Conservation (phyloP, 108 stramenopile genomes). For the Nitzschia sp. region DNA sequence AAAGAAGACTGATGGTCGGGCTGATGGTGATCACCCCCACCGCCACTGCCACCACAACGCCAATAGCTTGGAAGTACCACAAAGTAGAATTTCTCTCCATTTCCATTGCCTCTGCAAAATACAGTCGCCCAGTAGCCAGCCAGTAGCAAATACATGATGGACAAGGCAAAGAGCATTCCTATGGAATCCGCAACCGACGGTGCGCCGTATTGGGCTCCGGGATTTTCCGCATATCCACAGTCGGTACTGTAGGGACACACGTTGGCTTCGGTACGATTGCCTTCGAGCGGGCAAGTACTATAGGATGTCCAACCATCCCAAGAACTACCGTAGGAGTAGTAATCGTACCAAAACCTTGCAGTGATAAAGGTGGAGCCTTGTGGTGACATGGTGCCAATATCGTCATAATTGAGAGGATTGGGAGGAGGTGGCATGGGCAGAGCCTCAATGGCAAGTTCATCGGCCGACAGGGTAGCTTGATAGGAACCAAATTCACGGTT, state of each 20-base stretch:
- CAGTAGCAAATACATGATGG: slow-evolving; percentile 42
- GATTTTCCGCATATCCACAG: slow-evolving; percentile 14
- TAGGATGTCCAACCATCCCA: no score
- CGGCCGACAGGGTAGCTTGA: slow-evolving; percentile 40
- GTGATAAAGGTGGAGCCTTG: slow-evolving; percentile 6
- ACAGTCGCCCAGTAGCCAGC: slow-evolving; percentile 50
- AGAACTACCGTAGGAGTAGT: neutral
- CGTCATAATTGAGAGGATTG: neutral
- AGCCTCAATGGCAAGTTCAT: slow-evolving; percentile 36
- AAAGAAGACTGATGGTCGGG: no score
- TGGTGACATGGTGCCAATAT: neutral
- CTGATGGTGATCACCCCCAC: neutral
- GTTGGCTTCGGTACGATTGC: slow-evolving; percentile 1
- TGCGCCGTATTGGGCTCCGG: slow-evolving; percentile 28
- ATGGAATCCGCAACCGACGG: slow-evolving; percentile 43
- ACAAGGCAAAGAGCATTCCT: slow-evolving; percentile 36
- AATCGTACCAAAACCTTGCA: slow-evolving; percentile 18
- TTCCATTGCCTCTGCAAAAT: slow-evolving; percentile 46
- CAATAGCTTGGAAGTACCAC: slow-evolving; percentile 44
- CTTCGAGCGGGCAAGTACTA: neutral
- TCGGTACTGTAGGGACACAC: slow-evolving; percentile 8
- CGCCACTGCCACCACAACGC: slow-evolving; percentile 3
- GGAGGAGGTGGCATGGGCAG: slow-evolving; percentile 4
- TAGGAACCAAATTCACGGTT: slow-evolving; percentile 33
- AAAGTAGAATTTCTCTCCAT: slow-evolving; percentile 45